Evolutionary conservation across 2,329 filamentous ascomycete species (phyloP).

Genomic region (Penicillium paneum): DNA sequence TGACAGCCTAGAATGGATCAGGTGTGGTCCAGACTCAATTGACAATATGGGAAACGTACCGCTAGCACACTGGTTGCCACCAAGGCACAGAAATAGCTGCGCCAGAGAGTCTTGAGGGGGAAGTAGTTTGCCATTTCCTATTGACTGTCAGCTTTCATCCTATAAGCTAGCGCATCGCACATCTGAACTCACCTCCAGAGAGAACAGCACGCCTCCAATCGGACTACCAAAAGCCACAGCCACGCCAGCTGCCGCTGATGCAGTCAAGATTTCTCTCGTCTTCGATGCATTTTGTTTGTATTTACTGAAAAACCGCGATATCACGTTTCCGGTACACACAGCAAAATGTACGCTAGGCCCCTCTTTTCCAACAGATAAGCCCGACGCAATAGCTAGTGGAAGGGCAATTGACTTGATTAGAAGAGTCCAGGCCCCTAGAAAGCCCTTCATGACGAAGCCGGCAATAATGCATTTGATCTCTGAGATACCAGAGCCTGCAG

Average conservation of each 20-base stretch:
- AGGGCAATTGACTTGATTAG: conserved; percentile 91
- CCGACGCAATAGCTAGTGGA: conserved; percentile 88
- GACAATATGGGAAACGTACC: conserved; percentile 37
- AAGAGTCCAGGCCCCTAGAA: conserved; percentile 85
- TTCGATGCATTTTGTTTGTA: conserved; percentile 90
- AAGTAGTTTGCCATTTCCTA: conserved; percentile 94
- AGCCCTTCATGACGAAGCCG: conserved; percentile 98
- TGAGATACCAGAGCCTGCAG: conserved; percentile 92
- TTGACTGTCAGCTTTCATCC: conserved; percentile 15
- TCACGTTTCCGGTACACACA: conserved; percentile 94
- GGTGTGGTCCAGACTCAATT: background rate
- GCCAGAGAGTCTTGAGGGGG: conserved; percentile 94
- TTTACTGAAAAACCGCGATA: conserved; percentile 87
- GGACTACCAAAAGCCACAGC: conserved; percentile 96
- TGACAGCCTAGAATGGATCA: conserved; percentile 65
- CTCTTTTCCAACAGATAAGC: conserved; percentile 93
- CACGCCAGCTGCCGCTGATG: conserved; percentile 90
- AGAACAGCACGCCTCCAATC: conserved; percentile 94
- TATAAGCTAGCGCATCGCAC: background rate
- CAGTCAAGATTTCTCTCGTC: conserved; percentile 90
- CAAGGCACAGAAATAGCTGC: conserved; percentile 95
- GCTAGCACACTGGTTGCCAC: conserved; percentile 90
- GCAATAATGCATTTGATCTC: conserved; percentile 99
- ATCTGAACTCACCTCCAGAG: conserved; percentile 63
- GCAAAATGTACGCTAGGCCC: conserved; percentile 98